Conservation (phyloP, 1,284 basidiomycete genomes). For the Caloboletus firmus region DNA sequence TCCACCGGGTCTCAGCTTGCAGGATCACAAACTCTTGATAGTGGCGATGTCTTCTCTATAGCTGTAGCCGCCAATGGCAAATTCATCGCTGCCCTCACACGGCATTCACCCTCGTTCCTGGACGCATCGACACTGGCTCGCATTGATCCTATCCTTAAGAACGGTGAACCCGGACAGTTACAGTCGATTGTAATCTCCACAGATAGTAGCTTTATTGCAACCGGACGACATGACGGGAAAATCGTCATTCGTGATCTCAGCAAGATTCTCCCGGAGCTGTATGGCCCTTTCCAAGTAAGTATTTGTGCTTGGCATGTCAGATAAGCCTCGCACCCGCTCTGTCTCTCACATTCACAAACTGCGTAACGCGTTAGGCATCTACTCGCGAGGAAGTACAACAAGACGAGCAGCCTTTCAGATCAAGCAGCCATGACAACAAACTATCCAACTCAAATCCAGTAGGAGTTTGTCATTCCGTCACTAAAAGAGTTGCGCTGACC, state of each 20-base stretch:
- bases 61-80: background rate
- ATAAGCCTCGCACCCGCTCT: too few species aligned
- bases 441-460: too few species aligned
- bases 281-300: background rate
- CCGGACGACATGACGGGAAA: background rate
- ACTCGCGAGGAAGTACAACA: too few species aligned
- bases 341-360: too few species aligned
- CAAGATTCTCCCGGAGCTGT: background rate
- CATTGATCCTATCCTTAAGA: background rate
- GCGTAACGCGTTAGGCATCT: too few species aligned
- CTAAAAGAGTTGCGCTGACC: too few species aligned
- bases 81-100: background rate
- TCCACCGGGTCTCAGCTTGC: background rate
- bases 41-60: background rate
- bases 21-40: background rate
- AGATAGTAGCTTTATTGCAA: background rate
- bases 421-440: too few species aligned
- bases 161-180: accelerated
- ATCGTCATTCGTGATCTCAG: background rate
- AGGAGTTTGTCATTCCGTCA: too few species aligned
- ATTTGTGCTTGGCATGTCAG: background rate
- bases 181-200: background rate
- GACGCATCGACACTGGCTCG: background rate
- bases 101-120: background rate
- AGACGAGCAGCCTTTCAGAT: too few species aligned